These are phyloP conservation scores for Mycena epipterygia DNA, from an alignment of 768 basidiomycete genomes.

Conservation along the genomic window DNA sequence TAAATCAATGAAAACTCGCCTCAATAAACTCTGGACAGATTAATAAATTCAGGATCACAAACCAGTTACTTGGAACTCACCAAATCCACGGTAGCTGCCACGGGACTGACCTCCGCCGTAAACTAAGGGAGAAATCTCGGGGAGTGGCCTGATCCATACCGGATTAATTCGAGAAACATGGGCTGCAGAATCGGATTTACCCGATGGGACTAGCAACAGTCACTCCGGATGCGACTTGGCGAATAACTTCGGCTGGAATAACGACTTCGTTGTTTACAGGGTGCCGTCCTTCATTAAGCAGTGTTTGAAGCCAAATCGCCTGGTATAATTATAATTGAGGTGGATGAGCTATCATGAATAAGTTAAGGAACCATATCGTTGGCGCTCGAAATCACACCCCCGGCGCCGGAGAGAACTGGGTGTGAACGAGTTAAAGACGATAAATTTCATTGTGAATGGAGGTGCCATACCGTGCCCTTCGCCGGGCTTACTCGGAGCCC, in stretches of 20 bases:
- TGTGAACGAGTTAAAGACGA: not conserved
- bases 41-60: not conserved
- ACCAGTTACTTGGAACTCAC: conserved; percentile 6
- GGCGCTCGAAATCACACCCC: conserved; percentile 41
- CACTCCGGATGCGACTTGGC: conserved; percentile 35
- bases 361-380: conserved; percentile 36
- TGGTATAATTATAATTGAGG: not conserved
- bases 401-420: conserved; percentile 36
- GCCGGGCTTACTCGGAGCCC: conserved; percentile 16
- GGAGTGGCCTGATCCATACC: conserved; percentile 19
- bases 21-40: conserved; percentile 27
- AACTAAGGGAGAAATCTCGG: conserved; percentile 39
- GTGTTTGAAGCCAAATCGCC: conserved; percentile 41
- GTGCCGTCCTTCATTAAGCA: conserved; percentile 30
- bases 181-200: conserved; percentile 10
- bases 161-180: not conserved
- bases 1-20: not conserved
- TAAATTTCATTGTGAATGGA: not conserved
- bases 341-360: not conserved
- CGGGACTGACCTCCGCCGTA: conserved; percentile 42
- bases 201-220: conserved; percentile 30
- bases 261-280: conserved; percentile 29
- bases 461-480: conserved; percentile 1
- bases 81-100: conserved; percentile 38
- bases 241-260: conserved; percentile 36